These are phyloP conservation scores for Aspergillus sojae DNA, from an alignment of 2,329 filamentous ascomycete genomes.

Conservation along the genomic window DNA sequence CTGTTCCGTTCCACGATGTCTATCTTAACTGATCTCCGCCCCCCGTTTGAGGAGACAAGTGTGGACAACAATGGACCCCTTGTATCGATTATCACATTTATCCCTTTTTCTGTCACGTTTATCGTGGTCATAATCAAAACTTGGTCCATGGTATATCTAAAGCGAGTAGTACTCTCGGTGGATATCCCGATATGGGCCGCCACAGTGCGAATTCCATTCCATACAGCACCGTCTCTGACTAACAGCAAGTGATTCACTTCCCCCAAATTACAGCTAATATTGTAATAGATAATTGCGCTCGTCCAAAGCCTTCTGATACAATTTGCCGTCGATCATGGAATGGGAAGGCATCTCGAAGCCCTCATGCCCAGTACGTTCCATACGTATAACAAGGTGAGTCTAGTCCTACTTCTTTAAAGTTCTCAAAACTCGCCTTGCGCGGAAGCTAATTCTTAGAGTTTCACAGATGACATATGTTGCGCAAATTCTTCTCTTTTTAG, in stretches of 20 bases:
- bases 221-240: not conserved
- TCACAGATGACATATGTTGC: not conserved
- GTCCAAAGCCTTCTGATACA: not conserved
- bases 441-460: not conserved
- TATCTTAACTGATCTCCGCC: not conserved
- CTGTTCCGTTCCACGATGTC: not conserved
- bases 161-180: not conserved
- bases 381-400: not conserved
- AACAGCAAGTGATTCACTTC: not conserved
- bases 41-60: not conserved
- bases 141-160: not conserved
- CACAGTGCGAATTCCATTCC: not conserved
- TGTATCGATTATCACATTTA: not conserved
- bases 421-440: not conserved
- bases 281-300: not conserved
- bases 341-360: not conserved
- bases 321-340: not conserved
- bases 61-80: not conserved
- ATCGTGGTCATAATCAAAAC: not conserved
- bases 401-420: not conserved
- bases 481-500: not conserved
- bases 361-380: not conserved
- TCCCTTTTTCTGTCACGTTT: not conserved
- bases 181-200: not conserved
- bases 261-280: not conserved